A percentile compares a stretch with the other conserved stretches of the same genome.
phyloP scores from a whole-genome alignment of 83 land plant species.

The Larix sibirica region DNA sequence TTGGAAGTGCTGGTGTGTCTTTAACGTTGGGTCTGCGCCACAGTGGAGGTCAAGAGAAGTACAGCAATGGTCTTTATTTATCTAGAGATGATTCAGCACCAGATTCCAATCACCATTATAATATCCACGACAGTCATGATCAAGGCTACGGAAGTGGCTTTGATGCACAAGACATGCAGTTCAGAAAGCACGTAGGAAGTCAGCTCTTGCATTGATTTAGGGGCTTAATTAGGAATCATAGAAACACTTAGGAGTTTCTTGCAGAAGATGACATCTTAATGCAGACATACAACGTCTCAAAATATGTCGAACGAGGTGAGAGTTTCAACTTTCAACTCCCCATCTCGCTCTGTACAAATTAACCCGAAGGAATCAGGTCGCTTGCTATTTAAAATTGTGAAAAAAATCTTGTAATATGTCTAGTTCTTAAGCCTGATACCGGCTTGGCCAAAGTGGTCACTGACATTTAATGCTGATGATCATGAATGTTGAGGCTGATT shows the following conservation, averaged over 20 bases:
- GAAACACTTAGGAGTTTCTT: background rate
- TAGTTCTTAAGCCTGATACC: constrained; percentile 1
- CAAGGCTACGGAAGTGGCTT: constrained; percentile 15
- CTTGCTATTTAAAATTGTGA: constrained; percentile 12
- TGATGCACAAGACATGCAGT: constrained; percentile 11
- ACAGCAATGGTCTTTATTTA: constrained; percentile 9
- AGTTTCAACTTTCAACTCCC: too few relatives aligned
- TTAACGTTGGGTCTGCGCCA: constrained; percentile 18
- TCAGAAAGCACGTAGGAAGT: constrained; percentile 16
- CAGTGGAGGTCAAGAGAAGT: constrained; percentile 20
- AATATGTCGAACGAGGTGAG: constrained; percentile 8
- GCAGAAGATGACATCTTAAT: background rate
- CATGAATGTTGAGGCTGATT: constrained; percentile 6
- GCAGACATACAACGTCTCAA: background rate
- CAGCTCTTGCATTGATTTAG: constrained; percentile 15
- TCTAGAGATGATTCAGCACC: constrained; percentile 11
- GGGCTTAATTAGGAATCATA: background rate
- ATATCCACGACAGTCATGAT: constrained; percentile 16
- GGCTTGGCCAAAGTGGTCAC: constrained; percentile 6
- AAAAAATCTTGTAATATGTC: constrained; percentile 6
- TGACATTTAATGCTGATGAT: constrained; percentile 7
- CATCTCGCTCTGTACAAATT: constrained; percentile 6
- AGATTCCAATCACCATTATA: constrained; percentile 12
- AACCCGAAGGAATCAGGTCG: background rate
- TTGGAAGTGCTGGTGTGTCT: constrained; percentile 14